These are phyloP conservation scores for Waitea zeae DNA, from an alignment of 1,284 basidiomycete genomes.

Conservation along the genomic window DNA sequence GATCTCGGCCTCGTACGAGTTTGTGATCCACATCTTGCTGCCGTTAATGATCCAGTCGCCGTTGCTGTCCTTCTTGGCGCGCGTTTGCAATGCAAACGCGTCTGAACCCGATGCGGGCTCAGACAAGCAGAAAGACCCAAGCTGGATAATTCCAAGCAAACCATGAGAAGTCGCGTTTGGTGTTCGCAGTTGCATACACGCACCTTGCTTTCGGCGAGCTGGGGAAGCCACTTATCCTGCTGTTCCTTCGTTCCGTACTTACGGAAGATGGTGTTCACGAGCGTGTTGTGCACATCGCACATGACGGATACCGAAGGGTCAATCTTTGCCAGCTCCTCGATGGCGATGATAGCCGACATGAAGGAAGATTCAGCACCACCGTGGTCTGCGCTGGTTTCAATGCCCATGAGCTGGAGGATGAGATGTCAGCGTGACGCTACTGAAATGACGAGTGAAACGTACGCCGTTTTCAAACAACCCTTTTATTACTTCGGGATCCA, in stretches of 20 bases:
- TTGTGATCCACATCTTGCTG: slow-evolving; percentile 99
- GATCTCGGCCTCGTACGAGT: slow-evolving; percentile 90
- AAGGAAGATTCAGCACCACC: slow-evolving; percentile 88
- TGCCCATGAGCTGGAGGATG: slow-evolving; percentile 76
- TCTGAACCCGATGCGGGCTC: slow-evolving; percentile 91
- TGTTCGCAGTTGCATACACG: slow-evolving; percentile 10
- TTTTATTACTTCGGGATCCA: slow-evolving; percentile 83
- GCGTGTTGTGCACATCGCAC: slow-evolving; percentile 97
- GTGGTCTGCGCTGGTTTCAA: slow-evolving; percentile 77
- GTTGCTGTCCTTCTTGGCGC: slow-evolving; percentile 73
- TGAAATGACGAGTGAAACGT: slow-evolving; percentile 12
- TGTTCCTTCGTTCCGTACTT: slow-evolving; percentile 77
- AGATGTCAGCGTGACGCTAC: neutral
- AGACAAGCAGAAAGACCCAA: slow-evolving; percentile 93
- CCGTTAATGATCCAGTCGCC: slow-evolving; percentile 84
- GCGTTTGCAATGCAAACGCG: slow-evolving; percentile 92
- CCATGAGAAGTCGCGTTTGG: slow-evolving; percentile 1
- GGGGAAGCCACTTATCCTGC: slow-evolving; percentile 80
- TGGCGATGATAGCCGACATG: slow-evolving; percentile 89
- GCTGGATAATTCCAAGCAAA: slow-evolving; percentile 23
- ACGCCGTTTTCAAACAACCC: slow-evolving; percentile 94
- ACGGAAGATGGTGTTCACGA: slow-evolving; percentile 90
- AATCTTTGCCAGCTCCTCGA: slow-evolving; percentile 93
- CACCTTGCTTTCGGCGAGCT: slow-evolving; percentile 66
- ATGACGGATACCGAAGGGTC: slow-evolving; percentile 95